Evolutionary conservation across 768 basidiomycete species (phyloP).

Genomic region (Chiua virens): DNA sequence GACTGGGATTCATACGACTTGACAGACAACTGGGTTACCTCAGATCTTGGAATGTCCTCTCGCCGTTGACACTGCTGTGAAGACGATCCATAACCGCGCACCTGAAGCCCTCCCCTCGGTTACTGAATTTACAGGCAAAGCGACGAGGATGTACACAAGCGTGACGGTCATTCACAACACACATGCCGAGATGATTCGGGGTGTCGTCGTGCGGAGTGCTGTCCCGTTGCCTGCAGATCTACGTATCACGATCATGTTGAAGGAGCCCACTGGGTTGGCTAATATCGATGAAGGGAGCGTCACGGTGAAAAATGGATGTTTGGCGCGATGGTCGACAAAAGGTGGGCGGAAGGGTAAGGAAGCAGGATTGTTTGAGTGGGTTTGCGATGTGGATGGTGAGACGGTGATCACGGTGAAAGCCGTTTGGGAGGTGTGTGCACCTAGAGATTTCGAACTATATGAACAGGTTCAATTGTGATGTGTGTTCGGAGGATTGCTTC

Average conservation of each 20-base stretch:
- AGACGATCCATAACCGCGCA: slow-evolving; percentile 13
- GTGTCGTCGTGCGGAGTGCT: slow-evolving; percentile 24
- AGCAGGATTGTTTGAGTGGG: slow-evolving; percentile 31
- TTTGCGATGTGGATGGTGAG: slow-evolving; percentile 23
- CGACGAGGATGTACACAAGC: slow-evolving; percentile 19
- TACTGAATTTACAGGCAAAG: slow-evolving; percentile 1
- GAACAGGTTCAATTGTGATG: slow-evolving; percentile 13
- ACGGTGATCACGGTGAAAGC: slow-evolving; percentile 27
- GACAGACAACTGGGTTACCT: slow-evolving; percentile 12
- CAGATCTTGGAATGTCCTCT: slow-evolving; percentile 22
- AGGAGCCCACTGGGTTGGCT: slow-evolving; percentile 26
- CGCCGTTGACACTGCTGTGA: slow-evolving; percentile 15
- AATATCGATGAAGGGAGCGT: slow-evolving; percentile 17
- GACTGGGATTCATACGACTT: too few species aligned
- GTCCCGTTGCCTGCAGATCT: slow-evolving; percentile 29
- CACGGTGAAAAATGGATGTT: slow-evolving; percentile 8
- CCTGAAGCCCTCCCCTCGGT: slow-evolving; percentile 11
- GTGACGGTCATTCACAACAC: slow-evolving; percentile 15
- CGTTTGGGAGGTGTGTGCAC: slow-evolving; percentile 30
- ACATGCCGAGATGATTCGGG: slow-evolving; percentile 6
- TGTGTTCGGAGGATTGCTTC: too few species aligned
- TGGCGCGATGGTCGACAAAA: slow-evolving; percentile 21
- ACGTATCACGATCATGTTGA: slow-evolving; percentile 26
- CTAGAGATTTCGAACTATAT: slow-evolving; percentile 14
- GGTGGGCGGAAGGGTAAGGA: slow-evolving; percentile 19